These are phyloP conservation scores for Penicillium mononematosum DNA, from an alignment of 495 filamentous ascomycete species.

Conservation along the genomic window DNA sequence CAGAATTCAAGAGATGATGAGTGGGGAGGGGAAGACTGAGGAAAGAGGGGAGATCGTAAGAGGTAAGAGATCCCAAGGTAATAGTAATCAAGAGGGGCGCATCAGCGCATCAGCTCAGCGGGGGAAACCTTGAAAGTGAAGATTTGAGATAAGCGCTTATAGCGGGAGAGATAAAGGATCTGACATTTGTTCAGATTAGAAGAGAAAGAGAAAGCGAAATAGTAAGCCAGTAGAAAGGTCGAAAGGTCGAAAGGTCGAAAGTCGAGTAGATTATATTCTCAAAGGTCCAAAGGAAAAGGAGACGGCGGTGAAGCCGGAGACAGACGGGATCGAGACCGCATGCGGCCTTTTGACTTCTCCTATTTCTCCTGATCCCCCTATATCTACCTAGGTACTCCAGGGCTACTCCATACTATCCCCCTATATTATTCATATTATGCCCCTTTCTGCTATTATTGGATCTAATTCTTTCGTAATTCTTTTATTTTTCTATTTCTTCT, in stretches of 20 bases:
- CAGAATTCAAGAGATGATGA: not conserved
- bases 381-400: no score
- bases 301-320: slow-evolving; percentile 17
- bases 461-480: not conserved
- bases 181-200: not conserved
- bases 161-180: slow-evolving; percentile 1
- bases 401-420: no score
- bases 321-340: slow-evolving; percentile 20
- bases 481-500: not conserved
- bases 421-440: no score
- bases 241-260: not conserved
- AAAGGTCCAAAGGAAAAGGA: slow-evolving; percentile 6
- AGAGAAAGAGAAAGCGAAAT: not conserved
- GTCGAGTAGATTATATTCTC: not conserved
- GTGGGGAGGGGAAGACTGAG: not conserved
- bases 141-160: slow-evolving; percentile 11
- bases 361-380: not conserved
- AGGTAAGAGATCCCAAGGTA: not conserved
- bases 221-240: not conserved
- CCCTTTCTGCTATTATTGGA: not conserved
- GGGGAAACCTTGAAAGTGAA: slow-evolving; percentile 5
- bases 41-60: not conserved
- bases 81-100: slow-evolving; percentile 1
- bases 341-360: slow-evolving; percentile 16
- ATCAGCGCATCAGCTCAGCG: slow-evolving; percentile 8